Conservation (phyloP, 2,329 filamentous ascomycete species). For the Fusarium sp. region DNA sequence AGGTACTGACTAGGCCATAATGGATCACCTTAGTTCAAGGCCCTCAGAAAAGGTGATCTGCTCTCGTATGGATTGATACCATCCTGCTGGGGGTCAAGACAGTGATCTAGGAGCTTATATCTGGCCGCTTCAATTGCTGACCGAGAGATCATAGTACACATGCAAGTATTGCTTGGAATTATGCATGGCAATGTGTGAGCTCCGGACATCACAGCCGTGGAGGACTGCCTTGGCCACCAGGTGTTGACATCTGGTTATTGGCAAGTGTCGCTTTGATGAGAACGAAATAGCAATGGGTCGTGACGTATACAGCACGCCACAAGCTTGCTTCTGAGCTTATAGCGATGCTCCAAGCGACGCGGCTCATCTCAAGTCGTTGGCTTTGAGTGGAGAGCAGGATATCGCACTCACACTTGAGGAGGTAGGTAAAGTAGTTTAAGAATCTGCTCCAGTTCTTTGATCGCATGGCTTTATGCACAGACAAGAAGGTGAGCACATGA, state of each 20-base stretch:
- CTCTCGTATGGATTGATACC: slow-evolving; percentile 54
- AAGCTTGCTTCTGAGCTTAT: background rate
- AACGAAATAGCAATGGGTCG: background rate
- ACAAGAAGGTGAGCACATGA: slow-evolving; percentile 16
- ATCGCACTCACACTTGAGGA: slow-evolving; percentile 23
- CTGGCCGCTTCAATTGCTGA: slow-evolving; percentile 43
- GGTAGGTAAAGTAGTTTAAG: slow-evolving; percentile 11
- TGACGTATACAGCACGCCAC: background rate
- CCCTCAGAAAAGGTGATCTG: slow-evolving; percentile 54
- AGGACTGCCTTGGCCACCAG: background rate
- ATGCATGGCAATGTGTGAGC: background rate
- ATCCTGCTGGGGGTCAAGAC: slow-evolving; percentile 47
- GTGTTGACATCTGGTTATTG: background rate
- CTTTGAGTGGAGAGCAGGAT: slow-evolving; percentile 16
- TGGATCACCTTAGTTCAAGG: slow-evolving; percentile 53
- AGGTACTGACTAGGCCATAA: slow-evolving; percentile 46
- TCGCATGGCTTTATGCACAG: slow-evolving; percentile 6
- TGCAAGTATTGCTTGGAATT: background rate
- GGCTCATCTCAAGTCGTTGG: slow-evolving; percentile 18
- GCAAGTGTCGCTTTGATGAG: background rate
- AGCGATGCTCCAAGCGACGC: background rate
- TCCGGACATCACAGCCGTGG: background rate
- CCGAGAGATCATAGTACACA: slow-evolving; percentile 24
- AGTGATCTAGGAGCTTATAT: slow-evolving; percentile 14
- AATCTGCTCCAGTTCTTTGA: slow-evolving; percentile 21